Percentiles rank a stretch among this genome's conserved stretches.
phyloP scores from a whole-genome alignment of 805 yeast genomes.

The Kazachstania kunashirensis region DNA sequence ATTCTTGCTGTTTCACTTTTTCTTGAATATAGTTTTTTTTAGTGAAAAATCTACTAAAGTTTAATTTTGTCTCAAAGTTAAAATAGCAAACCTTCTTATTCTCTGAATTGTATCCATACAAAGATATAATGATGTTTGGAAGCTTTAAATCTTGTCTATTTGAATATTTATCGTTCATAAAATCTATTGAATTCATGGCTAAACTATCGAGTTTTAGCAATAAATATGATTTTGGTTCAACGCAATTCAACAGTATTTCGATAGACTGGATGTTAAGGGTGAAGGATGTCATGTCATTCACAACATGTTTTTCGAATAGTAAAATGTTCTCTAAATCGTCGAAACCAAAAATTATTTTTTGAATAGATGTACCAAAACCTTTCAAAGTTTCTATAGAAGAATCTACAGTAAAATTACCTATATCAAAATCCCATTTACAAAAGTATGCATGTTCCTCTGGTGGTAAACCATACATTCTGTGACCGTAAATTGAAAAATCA shows the following conservation, averaged over 20 bases:
- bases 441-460: slow-evolving; percentile 81
- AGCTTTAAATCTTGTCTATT: slow-evolving; percentile 41
- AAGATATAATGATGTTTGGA: slow-evolving; percentile 35
- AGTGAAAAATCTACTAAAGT: slow-evolving; percentile 49
- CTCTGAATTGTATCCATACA: slow-evolving; percentile 18
- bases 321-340: slow-evolving; percentile 70
- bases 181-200: slow-evolving; percentile 48
- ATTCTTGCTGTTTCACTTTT: slow-evolving; percentile 49
- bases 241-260: slow-evolving; percentile 33
- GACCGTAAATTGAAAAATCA: slow-evolving; percentile 64
- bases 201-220: slow-evolving; percentile 21
- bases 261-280: slow-evolving; percentile 45
- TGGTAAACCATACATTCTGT: slow-evolving; percentile 86
- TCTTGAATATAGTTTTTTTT: slow-evolving; percentile 36
- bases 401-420: slow-evolving; percentile 49
- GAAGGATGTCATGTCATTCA: slow-evolving; percentile 63
- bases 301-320: slow-evolving; percentile 41
- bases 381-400: slow-evolving; percentile 40
- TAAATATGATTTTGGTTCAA: slow-evolving; percentile 19
- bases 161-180: slow-evolving; percentile 58
- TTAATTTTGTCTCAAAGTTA: slow-evolving; percentile 47
- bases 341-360: slow-evolving; percentile 52
- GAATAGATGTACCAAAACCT: slow-evolving; percentile 34
- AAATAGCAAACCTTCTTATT: slow-evolving; percentile 26
- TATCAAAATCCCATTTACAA: slow-evolving; percentile 80